phyloP scores from a whole-genome alignment of 352 stramenopile genomes.

The Saprolegnia diclina region DNA sequence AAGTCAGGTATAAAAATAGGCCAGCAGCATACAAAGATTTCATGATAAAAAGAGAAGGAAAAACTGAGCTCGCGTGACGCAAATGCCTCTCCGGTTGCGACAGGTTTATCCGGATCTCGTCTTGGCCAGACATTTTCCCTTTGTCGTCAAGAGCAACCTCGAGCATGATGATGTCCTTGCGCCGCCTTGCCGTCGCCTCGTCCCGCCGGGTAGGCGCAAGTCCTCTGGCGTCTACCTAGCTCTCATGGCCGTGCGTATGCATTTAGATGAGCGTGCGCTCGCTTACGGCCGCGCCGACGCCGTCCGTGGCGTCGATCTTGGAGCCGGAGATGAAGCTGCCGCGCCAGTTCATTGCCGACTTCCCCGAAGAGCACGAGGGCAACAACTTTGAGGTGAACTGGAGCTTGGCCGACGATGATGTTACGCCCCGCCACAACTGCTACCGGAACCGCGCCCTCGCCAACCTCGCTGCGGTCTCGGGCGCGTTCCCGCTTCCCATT shows the following conservation, averaged over 20 bases:
- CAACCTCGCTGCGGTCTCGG: background rate
- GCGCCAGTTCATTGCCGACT: constrained; percentile 31
- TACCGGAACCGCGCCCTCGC: constrained; percentile 48
- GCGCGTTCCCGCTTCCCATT: background rate
- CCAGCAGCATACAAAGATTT: background rate
- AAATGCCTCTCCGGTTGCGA: background rate
- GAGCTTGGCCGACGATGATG: constrained; percentile 74
- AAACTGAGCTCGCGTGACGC: too few relatives aligned
- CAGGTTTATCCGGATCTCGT: background rate
- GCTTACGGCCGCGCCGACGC: constrained; percentile 1
- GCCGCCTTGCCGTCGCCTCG: background rate
- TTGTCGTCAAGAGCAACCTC: constrained; percentile 1
- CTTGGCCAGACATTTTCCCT: constrained; percentile 1
- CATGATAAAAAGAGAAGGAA: background rate
- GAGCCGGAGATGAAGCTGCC: background rate
- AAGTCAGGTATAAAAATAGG: too few relatives aligned
- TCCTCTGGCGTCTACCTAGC: background rate
- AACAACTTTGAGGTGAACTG: constrained; percentile 86
- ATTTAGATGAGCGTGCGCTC: background rate
- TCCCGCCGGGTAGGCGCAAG: background rate
- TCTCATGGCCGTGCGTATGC: background rate
- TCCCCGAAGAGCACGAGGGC: constrained; percentile 68
- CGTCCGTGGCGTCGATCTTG: constrained; percentile 11
- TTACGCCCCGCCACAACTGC: constrained; percentile 68
- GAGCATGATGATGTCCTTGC: constrained; percentile 1